A percentile compares a stretch with the other conserved stretches of the same genome.
phyloP scores from a whole-genome alignment of 73 alveolate species.

The Paraurostyla sp. region DNA sequence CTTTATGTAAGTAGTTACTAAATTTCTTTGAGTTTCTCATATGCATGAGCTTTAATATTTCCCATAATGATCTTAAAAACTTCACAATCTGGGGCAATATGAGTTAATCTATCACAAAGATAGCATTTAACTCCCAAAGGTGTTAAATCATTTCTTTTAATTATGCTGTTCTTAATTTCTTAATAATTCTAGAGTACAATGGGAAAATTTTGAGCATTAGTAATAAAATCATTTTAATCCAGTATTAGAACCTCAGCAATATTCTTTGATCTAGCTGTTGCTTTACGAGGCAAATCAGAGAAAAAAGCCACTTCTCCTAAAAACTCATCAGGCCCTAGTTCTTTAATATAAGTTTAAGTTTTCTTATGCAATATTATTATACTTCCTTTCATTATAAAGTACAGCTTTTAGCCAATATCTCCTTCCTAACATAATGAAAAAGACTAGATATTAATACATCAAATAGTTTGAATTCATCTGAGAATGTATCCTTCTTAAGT shows the following conservation, averaged over 20 bases:
- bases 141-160: slow-evolving; percentile 46
- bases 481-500: slow-evolving; percentile 19
- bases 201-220: slow-evolving; percentile 34
- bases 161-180: not conserved
- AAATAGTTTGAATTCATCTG: slow-evolving; percentile 28
- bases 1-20: not conserved
- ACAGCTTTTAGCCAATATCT: slow-evolving; percentile 63
- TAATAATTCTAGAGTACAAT: not conserved
- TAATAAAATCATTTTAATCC: slow-evolving; percentile 12
- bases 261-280: slow-evolving; percentile 71
- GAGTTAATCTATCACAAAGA: slow-evolving; percentile 70
- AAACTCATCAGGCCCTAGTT: slow-evolving; percentile 60
- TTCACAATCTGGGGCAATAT: slow-evolving; percentile 70
- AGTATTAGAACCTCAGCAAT: slow-evolving; percentile 69
- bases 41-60: slow-evolving; percentile 37
- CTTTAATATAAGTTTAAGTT: slow-evolving; percentile 67
- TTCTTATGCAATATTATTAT: slow-evolving; percentile 67
- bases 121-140: slow-evolving; percentile 67
- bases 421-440: slow-evolving; percentile 69
- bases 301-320: slow-evolving; percentile 79
- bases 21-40: slow-evolving; percentile 2
- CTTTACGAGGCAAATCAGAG: slow-evolving; percentile 70
- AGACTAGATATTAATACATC: slow-evolving; percentile 18
- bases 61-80: slow-evolving; percentile 50
- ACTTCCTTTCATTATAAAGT: slow-evolving; percentile 73